These are phyloP conservation scores for Pleodorina starrii DNA, from an alignment of 139 green algal genomes.

Conservation along the genomic window DNA sequence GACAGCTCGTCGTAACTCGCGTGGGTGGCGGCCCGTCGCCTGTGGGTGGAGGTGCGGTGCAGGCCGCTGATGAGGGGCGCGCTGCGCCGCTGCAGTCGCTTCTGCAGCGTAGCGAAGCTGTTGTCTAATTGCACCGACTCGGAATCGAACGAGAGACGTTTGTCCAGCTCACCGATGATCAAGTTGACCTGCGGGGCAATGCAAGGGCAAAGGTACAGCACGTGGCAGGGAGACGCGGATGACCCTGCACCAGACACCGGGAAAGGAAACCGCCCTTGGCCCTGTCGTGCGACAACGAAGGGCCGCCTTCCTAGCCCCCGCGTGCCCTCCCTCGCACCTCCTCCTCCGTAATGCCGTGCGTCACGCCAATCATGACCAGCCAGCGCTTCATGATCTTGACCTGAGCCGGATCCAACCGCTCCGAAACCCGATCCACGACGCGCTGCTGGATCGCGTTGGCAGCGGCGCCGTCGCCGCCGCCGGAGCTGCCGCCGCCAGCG, in stretches of 20 bases:
- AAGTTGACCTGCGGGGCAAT: background rate
- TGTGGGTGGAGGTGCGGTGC: background rate
- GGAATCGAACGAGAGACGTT: slow-evolving; percentile 9
- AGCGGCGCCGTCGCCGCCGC: background rate
- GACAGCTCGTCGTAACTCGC: background rate
- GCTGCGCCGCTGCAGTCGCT: background rate
- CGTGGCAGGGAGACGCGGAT: too few species aligned
- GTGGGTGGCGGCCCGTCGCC: background rate
- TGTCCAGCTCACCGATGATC: background rate
- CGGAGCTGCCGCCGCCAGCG: background rate
- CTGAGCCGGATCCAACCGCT: slow-evolving; percentile 3
- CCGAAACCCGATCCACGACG: background rate
- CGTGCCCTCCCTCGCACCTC: too few species aligned
- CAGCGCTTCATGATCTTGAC: slow-evolving; percentile 37
- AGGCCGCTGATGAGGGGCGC: background rate
- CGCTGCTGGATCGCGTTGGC: slow-evolving; percentile 39
- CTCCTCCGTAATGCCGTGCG: slow-evolving; percentile 15
- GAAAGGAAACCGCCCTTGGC: too few species aligned
- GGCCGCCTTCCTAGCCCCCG: too few species aligned
- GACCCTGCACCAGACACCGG: too few species aligned
- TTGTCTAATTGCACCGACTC: slow-evolving; percentile 1
- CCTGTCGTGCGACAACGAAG: too few species aligned
- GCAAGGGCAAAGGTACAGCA: background rate
- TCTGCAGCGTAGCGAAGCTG: background rate
- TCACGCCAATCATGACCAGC: slow-evolving; percentile 37